Percentiles rank a stretch among this genome's conserved stretches.
phyloP scores from a whole-genome alignment of 2,329 filamentous ascomycete species.

The Claviceps monticola region DNA sequence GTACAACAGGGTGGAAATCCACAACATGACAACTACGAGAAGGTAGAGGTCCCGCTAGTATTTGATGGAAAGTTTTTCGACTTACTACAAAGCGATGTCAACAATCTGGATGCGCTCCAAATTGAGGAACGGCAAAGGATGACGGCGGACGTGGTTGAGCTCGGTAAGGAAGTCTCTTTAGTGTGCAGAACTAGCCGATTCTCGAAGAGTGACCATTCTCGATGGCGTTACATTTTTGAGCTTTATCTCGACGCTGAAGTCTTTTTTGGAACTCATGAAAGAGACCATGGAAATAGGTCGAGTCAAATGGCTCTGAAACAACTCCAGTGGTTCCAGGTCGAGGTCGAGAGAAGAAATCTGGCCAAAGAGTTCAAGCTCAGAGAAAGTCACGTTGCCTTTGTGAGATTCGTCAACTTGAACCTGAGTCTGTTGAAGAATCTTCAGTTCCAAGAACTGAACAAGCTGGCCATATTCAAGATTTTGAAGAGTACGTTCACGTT shows the following conservation, averaged over 20 bases:
- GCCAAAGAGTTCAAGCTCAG: conserved; percentile 49
- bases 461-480: conserved; percentile 65
- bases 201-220: conserved; percentile 52
- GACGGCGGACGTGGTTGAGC: conserved; percentile 43
- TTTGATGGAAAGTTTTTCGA: conserved; percentile 73
- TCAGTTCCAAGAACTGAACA: conserved; percentile 75
- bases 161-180: conserved; percentile 51
- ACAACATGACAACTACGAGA: conserved; percentile 13
- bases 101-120: conserved; percentile 54
- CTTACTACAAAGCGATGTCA: conserved; percentile 58
- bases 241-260: conserved; percentile 67
- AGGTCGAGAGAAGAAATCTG: conserved; percentile 47
- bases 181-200: conserved; percentile 51
- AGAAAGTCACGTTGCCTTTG: conserved; percentile 50
- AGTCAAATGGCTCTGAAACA: conserved; percentile 52
- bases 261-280: conserved; percentile 69
- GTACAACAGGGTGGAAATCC: not conserved
- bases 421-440: conserved; percentile 62
- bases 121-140: conserved; percentile 50
- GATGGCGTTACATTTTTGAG: conserved; percentile 72
- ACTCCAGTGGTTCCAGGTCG: conserved; percentile 57
- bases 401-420: conserved; percentile 60
- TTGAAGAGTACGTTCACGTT: conserved; percentile 52
- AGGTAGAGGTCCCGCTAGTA: conserved; percentile 59
- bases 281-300: conserved; percentile 52